Evolutionary conservation across 257 asterid species (phyloP), one percentile per base, ranked within the genome.

Genomic region (Forsythia viridissima): DNA sequence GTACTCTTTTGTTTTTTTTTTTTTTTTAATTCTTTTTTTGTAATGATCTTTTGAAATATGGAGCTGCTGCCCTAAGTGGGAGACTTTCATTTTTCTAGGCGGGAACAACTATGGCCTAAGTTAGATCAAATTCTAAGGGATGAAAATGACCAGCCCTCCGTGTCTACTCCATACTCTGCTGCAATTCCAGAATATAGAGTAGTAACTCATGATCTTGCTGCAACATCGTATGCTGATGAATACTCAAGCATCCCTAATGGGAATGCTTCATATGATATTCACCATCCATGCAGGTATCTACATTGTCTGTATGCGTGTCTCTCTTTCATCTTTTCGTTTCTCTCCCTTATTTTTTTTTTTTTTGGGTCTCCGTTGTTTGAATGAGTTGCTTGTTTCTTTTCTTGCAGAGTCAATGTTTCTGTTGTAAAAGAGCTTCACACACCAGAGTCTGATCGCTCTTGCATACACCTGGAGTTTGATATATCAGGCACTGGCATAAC

Each of bases 381-480:
- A 48, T 15, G 59, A 13, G 20, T 83, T 71, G 46, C 76, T 79
- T 46, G 41, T 77, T 77, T 46, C 55, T 76, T 57, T 11, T 51
- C 18, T 51, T 81, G 80, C 82, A 92, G 97, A 85, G 92, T 86
- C 75, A 89, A 90, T 86, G 93, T 92, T 82, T 91, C 93, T 63
- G 90, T 90, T 77, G 90, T 85, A 81, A 88, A 82, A 80, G 97
- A 92, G 89, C 92, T 92, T 51, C 97, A 92, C 86, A 89, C 87
- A 20, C 84, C 88, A 1, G 92, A 87, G 80, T 92, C 97, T 72
- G 96, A 89, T 83, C 96, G 97, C 79, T 92, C 97, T 72, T 92
- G 97, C 89, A 90, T 89, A 80, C 96, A 92, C 82, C 82, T 91
- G 84, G 96, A 91, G 81, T 89, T 91, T 84, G 92, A 89, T 85